phyloP scores from a whole-genome alignment of 306 rosid species.

The Cucumis sativus region Cucumber_9930_V3 NC_026657.2:34374501-34375000 shows the following conservation, averaged over 20 bases:
- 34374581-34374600: too few relatives aligned
- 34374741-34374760: background rate
- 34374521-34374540: too few relatives aligned
- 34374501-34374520: too few relatives aligned
- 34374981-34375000: conserved; percentile 84
- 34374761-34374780: too few relatives aligned
- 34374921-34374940: conserved; percentile 65
- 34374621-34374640: too few relatives aligned
- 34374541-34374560: too few relatives aligned
- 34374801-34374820: background rate
- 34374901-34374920: conserved; percentile 52
- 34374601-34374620: too few relatives aligned
- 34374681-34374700: background rate
- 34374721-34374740: background rate
- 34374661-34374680: background rate
- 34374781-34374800: background rate
- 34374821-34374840: background rate
- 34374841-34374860: background rate
- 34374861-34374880: background rate
- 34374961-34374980: conserved; percentile 66
- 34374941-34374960: conserved; percentile 84
- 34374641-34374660: too few relatives aligned
- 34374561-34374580: too few relatives aligned
- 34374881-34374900: background rate
- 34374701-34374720: background rate